A percentile compares a stretch with the other conserved stretches of the same genome.
Conservation (phyloP, 345 rosid genomes). For the Gynandropsis gynandra region DNA sequence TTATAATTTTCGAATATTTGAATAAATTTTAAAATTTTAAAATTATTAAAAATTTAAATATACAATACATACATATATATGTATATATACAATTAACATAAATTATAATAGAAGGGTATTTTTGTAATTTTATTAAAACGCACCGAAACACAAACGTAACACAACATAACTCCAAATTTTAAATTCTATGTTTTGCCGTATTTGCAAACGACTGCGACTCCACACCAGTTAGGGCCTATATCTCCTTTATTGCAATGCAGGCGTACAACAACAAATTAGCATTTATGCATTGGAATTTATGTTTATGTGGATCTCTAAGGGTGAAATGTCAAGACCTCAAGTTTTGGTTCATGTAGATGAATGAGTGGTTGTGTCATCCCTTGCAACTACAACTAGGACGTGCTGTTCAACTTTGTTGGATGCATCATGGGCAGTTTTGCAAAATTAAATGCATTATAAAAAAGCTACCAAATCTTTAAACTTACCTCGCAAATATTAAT, state of each 20-base stretch:
- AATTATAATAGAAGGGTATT: too few species aligned
- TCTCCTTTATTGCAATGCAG: conserved; percentile 65
- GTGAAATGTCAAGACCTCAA: conserved; percentile 59
- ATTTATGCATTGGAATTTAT: conserved; percentile 72
- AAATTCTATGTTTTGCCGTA: too few species aligned
- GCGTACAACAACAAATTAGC: conserved; percentile 74
- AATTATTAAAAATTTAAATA: too few species aligned
- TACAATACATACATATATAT: too few species aligned
- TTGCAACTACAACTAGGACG: conserved; percentile 83
- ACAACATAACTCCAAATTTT: too few species aligned
- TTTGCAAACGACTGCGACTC: too few species aligned
- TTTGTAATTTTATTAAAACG: too few species aligned
- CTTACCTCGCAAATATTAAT: conserved; percentile 69
- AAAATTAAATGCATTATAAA: conserved; percentile 55
- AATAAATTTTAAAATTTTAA: too few species aligned
- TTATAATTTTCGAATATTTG: too few species aligned
- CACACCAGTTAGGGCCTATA: too few species aligned
- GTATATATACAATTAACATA: too few species aligned
- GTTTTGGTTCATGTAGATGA: conserved; percentile 64
- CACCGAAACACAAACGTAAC: too few species aligned
- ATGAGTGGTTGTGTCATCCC: conserved; percentile 68
- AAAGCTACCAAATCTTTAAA: conserved; percentile 62
- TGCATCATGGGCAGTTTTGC: conserved; percentile 75
- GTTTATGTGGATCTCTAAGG: conserved; percentile 74
- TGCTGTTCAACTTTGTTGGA: conserved; percentile 56